A percentile compares a stretch with the other conserved stretches of the same genome.
Evolutionary conservation across 2,329 filamentous ascomycete species (phyloP).

Genomic region (Fusarium humuli): DNA sequence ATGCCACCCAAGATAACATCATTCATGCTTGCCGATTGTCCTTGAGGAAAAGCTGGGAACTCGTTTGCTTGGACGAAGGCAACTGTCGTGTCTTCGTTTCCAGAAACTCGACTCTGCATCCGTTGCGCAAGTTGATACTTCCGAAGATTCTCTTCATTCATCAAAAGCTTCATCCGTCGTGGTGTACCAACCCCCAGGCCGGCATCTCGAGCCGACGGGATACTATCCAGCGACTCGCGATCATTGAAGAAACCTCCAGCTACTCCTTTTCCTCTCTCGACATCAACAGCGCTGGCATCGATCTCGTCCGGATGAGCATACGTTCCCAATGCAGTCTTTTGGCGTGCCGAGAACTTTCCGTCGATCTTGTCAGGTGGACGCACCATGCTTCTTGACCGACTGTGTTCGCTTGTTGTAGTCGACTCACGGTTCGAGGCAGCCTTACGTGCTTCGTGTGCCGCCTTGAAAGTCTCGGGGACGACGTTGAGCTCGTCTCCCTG

Average conservation of each 20-base stretch:
- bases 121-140: constrained; percentile 75
- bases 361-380: constrained; percentile 80
- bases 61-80: background rate
- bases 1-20: background rate
- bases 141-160: constrained; percentile 80
- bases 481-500: constrained; percentile 90
- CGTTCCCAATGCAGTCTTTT: constrained; percentile 74
- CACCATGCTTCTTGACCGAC: constrained; percentile 67
- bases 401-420: constrained; percentile 52
- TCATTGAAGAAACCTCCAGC: background rate
- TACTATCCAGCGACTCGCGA: constrained; percentile 75
- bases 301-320: constrained; percentile 77
- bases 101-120: constrained; percentile 14
- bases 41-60: constrained; percentile 14
- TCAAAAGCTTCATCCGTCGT: constrained; percentile 77
- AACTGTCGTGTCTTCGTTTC: background rate
- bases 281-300: constrained; percentile 45
- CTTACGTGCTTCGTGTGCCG: constrained; percentile 63
- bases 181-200: constrained; percentile 74
- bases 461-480: constrained; percentile 84
- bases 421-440: constrained; percentile 48
- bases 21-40: background rate
- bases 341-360: constrained; percentile 80
- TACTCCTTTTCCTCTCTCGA: constrained; percentile 37
- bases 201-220: constrained; percentile 67